Percentiles rank a stretch among this genome's conserved stretches.
phyloP scores from a whole-genome alignment of 768 basidiomycete genomes.

The Tricholoma saponaceum region DNA sequence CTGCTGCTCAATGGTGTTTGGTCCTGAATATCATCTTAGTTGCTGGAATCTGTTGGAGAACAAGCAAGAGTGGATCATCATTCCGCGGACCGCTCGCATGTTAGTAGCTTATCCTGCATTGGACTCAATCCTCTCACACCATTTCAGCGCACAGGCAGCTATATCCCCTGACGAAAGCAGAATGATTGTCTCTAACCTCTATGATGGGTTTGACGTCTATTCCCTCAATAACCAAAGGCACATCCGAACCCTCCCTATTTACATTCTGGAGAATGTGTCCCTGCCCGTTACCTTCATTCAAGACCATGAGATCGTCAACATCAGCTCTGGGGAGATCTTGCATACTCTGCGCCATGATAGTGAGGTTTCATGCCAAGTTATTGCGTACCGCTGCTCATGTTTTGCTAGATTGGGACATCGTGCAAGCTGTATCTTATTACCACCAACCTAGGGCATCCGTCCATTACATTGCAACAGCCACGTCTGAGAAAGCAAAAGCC shows the following conservation, averaged over 20 bases:
- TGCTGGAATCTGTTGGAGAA: neutral
- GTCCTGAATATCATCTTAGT: neutral
- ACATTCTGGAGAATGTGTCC: neutral
- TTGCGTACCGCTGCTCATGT: neutral
- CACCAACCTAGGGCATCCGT: neutral
- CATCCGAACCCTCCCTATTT: neutral
- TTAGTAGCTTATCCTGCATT: no score
- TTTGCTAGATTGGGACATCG: neutral
- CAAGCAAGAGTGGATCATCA: no score
- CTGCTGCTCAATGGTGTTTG: neutral
- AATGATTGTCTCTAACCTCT: neutral
- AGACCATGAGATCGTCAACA: neutral
- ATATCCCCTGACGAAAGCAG: neutral
- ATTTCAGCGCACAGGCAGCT: neutral
- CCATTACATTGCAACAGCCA: neutral
- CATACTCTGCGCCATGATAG: neutral
- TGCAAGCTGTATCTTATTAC: neutral
- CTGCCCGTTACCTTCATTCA: neutral
- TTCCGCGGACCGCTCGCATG: no score
- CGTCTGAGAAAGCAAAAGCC: neutral
- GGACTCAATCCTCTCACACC: no score
- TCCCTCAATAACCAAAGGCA: neutral
- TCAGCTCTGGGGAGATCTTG: neutral
- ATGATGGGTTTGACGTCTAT: neutral
- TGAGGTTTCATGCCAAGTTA: neutral